Conservation (phyloP, 179 eudicot genomes). For the Camellia oleifera region DNA sequence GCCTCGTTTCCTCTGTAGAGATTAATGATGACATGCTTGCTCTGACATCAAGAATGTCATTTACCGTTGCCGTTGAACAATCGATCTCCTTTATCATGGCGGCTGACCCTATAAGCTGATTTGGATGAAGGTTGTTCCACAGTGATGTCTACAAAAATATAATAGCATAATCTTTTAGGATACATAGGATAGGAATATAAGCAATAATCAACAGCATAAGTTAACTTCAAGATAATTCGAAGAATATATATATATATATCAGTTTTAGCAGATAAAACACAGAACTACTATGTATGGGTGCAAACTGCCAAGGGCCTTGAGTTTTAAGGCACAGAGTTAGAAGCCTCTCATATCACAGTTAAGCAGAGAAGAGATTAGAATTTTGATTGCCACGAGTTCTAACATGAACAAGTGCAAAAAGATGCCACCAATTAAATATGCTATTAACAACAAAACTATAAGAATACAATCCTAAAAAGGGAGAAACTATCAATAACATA, state of each 20-base stretch:
- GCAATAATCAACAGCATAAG: neutral
- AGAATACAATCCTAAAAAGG: neutral
- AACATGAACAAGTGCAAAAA: neutral
- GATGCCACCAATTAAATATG: neutral
- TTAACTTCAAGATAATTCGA: neutral
- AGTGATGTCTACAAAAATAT: conserved; percentile 64
- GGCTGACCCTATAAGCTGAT: conserved; percentile 80
- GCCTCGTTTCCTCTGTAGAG: conserved; percentile 44
- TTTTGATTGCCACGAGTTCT: no score
- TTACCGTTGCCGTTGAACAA: conserved; percentile 70
- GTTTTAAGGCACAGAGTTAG: neutral
- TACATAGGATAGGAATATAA: neutral
- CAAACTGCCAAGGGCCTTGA: neutral
- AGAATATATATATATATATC: neutral
- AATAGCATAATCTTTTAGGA: conserved; percentile 10
- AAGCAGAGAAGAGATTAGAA: neutral
- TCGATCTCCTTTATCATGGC: conserved; percentile 77
- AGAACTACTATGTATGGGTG: neutral
- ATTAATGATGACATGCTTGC: conserved; percentile 57
- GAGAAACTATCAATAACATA: neutral
- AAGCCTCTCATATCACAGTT: neutral
- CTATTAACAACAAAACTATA: neutral
- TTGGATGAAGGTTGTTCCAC: conserved; percentile 94
- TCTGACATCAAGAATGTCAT: conserved; percentile 55
- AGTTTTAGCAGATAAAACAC: neutral